phyloP scores from a whole-genome alignment of 495 filamentous ascomycete genomes.

The Bathelium albidoporum region DNA sequence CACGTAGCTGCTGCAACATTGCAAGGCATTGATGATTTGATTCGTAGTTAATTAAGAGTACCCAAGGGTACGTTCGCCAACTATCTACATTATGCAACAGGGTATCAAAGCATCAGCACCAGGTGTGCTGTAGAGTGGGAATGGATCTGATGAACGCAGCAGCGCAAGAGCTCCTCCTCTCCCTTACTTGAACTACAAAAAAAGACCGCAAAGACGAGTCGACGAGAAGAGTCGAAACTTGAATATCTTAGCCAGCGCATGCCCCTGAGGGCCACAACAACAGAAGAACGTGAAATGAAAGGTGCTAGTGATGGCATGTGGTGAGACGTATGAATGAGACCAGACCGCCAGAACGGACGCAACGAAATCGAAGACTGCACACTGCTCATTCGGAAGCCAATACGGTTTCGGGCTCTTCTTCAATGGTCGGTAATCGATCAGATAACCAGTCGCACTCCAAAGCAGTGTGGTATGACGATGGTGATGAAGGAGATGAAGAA shows the following conservation, averaged over 20 bases:
- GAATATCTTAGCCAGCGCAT: not conserved
- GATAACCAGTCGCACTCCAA: not conserved
- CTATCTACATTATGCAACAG: slow-evolving; percentile 3
- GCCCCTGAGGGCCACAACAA: not conserved
- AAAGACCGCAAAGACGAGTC: not conserved
- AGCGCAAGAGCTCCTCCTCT: not conserved
- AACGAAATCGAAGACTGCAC: not conserved
- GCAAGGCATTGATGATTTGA: not conserved
- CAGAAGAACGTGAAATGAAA: not conserved
- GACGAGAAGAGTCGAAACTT: not conserved
- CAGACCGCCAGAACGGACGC: not conserved
- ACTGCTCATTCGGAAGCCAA: not conserved
- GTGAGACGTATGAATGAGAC: not conserved
- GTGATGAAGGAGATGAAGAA: no score
- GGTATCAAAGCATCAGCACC: slow-evolving; percentile 2
- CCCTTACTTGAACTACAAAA: not conserved
- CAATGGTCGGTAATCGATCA: not conserved
- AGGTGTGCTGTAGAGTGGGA: not conserved
- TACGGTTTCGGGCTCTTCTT: not conserved
- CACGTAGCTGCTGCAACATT: no score
- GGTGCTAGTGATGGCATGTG: not conserved
- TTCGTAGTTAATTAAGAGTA: not conserved
- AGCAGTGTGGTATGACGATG: not conserved
- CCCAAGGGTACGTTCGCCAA: not conserved
- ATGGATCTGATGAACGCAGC: not conserved